Conservation (phyloP, 1,284 basidiomycete genomes). For the Moniliella sp. region DNA sequence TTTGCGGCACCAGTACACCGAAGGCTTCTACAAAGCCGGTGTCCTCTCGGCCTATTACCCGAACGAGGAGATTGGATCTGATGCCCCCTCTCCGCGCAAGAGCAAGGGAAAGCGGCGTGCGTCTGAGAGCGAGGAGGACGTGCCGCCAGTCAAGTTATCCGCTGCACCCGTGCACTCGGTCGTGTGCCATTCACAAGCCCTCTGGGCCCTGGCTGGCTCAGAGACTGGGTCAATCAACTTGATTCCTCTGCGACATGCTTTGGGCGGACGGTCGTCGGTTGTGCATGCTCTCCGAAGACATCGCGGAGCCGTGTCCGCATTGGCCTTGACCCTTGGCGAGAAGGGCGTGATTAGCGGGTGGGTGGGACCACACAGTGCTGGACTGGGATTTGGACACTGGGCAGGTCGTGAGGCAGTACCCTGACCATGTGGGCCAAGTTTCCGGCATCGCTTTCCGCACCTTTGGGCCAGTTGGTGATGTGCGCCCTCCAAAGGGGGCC, state of each 20-base stretch:
- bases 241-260: slow-evolving; percentile 3
- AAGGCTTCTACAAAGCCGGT: slow-evolving; percentile 71
- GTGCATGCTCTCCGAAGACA: slow-evolving; percentile 51
- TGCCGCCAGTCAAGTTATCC: too few species aligned
- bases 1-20: slow-evolving; percentile 70
- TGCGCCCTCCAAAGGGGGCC: too few species aligned
- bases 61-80: slow-evolving; percentile 34
- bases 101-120: slow-evolving; percentile 71
- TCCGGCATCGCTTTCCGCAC: slow-evolving; percentile 62
- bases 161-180: slow-evolving; percentile 25
- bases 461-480: slow-evolving; percentile 18
- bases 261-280: too few species aligned
- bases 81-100: too few species aligned
- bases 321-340: slow-evolving; percentile 59
- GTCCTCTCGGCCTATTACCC: slow-evolving; percentile 70
- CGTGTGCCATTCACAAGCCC: slow-evolving; percentile 19
- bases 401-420: slow-evolving; percentile 53
- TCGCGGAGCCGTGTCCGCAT: slow-evolving; percentile 59
- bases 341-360: slow-evolving; percentile 70
- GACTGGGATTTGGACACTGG: slow-evolving; percentile 97
- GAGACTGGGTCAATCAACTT: slow-evolving; percentile 3
- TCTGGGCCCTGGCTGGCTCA: slow-evolving; percentile 24
- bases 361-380: slow-evolving; percentile 84
- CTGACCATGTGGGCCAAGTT: slow-evolving; percentile 65
- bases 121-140: slow-evolving; percentile 35